These are phyloP conservation scores for Lactuca sativa DNA, from an alignment of 129 eudicot genomes.

Conservation along the genomic window DNA sequence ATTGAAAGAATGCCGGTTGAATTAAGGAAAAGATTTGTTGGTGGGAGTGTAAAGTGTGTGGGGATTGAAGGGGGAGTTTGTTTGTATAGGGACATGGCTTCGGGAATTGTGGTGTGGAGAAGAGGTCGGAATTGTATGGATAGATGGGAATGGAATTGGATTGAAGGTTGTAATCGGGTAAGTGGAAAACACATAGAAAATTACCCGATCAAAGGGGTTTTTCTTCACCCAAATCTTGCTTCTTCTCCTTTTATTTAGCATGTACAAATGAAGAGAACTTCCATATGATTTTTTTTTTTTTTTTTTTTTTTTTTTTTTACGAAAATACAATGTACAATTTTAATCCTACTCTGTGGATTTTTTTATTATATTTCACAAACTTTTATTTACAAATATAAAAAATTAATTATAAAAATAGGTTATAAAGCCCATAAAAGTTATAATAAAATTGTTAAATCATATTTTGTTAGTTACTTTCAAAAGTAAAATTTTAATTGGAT, in stretches of 20 bases:
- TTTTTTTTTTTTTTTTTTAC: too few species aligned
- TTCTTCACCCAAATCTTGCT: slow-evolving; percentile 61
- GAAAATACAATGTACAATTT: background rate
- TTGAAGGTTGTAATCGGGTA: slow-evolving; percentile 47
- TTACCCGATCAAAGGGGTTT: slow-evolving; percentile 51
- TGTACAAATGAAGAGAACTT: too few species aligned
- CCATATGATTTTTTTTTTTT: too few species aligned
- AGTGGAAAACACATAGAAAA: slow-evolving; percentile 34
- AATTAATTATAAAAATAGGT: background rate
- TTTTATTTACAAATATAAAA: background rate
- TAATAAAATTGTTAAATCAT: too few species aligned
- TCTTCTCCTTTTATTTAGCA: slow-evolving; percentile 25
- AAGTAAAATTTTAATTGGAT: too few species aligned
- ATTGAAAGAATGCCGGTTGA: slow-evolving; percentile 50
- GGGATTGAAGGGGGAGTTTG: slow-evolving; percentile 65
- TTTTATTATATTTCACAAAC: background rate
- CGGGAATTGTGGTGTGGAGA: slow-evolving; percentile 59
- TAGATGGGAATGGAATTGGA: slow-evolving; percentile 54
- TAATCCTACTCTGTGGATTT: too few species aligned
- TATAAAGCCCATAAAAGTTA: background rate
- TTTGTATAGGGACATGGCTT: slow-evolving; percentile 49
- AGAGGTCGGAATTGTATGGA: slow-evolving; percentile 10
- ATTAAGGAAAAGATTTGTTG: slow-evolving; percentile 32
- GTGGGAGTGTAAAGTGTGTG: slow-evolving; percentile 60
- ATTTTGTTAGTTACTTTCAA: too few species aligned